phyloP scores from a whole-genome alignment of 371 early-diverging fungal species.

The Fennellomyces sp. region DNA sequence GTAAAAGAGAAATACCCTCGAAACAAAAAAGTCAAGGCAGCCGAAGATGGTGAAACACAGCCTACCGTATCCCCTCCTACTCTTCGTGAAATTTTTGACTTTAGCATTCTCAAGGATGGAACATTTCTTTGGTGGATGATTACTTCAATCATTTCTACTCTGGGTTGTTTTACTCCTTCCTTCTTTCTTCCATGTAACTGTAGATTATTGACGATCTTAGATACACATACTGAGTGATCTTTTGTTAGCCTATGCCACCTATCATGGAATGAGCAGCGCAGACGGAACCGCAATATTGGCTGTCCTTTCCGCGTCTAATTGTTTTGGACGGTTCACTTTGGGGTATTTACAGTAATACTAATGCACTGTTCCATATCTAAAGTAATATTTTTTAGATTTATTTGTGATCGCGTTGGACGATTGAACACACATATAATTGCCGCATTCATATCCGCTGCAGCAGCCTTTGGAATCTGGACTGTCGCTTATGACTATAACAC shows the following conservation, averaged over 20 bases:
- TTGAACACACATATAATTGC: slow-evolving; percentile 7
- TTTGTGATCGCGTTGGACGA: slow-evolving; percentile 13
- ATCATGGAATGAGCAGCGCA: slow-evolving; percentile 7
- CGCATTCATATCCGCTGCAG: neutral
- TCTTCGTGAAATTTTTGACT: slow-evolving; percentile 15
- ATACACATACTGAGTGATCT: neutral
- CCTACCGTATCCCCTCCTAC: neutral
- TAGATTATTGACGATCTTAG: neutral
- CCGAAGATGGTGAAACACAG: neutral
- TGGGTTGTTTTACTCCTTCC: slow-evolving; percentile 25
- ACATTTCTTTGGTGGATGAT: slow-evolving; percentile 10
- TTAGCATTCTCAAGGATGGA: slow-evolving; percentile 8
- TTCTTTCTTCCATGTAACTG: slow-evolving; percentile 28
- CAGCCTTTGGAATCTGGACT: neutral
- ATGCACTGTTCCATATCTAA: neutral
- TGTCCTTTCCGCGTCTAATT: slow-evolving; percentile 8
- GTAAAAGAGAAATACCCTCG: slow-evolving; percentile 21
- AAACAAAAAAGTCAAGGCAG: neutral
- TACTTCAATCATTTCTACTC: slow-evolving; percentile 13
- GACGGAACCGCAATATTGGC: slow-evolving; percentile 16
- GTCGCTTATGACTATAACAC: slow-evolving; percentile 33
- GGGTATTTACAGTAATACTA: slow-evolving; percentile 6
- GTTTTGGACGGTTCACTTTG: slow-evolving; percentile 9
- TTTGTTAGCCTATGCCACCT: slow-evolving; percentile 18
- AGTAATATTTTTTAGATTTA: slow-evolving; percentile 4